Base-by-base conservation (phyloP, 2,329 filamentous ascomycete genomes). In the Fusarium drepaniforme region DNA sequence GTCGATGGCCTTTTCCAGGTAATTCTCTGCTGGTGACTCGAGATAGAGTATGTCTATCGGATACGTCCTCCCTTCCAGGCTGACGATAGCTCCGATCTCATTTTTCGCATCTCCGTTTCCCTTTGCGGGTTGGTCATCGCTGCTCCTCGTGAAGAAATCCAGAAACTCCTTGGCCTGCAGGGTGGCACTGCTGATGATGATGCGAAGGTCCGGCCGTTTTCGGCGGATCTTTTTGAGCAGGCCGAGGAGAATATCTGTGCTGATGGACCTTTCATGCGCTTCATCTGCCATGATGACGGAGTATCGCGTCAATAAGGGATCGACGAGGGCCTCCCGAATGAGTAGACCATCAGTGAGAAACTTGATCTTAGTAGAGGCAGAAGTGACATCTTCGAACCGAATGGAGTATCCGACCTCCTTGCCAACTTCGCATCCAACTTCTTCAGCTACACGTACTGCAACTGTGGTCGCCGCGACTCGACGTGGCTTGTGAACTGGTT, bases 211-310 rank as follows among this genome's bases (percentile, higher is more conserved):
- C 9, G 93, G 90, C 51, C 97, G 89, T 79, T 91, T 93, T 82
- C 91, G 94, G 65, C 91, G 86, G 61, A 99, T 96, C 82, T 98
- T 98, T 82, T 97, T 98, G 44, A 99, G 84, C 16, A 98, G 86
- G 0, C 97, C 96, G 5, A 99, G 89, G 9, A 98, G 87, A 15
- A 99, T 90, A 80, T 99, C 97, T 1, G 96, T 97, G 82, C 94
- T 97, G 69, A 98, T 89, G 59, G 95, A 98, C 64, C 97, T 89
- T 83, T 98, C 96, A 81, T 99, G 97, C 8, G 96, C 97, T 84
- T 98, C 96, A 81, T 99, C 97, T 9, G 99, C 93, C 95, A 99
- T 98, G 78, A 99, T 94, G 53, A 98, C 93, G 0, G 95, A 97
- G 82, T 99, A 99, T 13, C 95, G 90, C 23, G 94, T 97, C 40